These are phyloP conservation scores for Hyaloscypha finlandica DNA, from an alignment of 495 filamentous ascomycete genomes.

Conservation along the genomic window DNA sequence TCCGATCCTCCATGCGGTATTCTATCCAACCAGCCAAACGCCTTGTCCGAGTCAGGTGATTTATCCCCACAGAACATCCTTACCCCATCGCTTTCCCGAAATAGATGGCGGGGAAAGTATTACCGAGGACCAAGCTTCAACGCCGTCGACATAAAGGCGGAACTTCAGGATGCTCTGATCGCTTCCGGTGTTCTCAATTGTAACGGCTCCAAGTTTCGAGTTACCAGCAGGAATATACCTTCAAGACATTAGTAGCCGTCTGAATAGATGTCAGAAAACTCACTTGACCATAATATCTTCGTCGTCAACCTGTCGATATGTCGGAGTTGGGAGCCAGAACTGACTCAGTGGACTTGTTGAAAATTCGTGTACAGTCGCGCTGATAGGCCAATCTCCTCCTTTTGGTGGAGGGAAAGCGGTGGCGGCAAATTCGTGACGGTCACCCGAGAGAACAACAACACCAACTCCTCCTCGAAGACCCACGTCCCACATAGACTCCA, in stretches of 20 bases:
- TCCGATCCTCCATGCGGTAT: neutral
- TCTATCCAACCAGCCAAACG: neutral
- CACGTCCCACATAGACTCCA: conserved; percentile 89
- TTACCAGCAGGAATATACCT: conserved; percentile 85
- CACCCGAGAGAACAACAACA: conserved; percentile 83
- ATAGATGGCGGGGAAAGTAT: conserved; percentile 51
- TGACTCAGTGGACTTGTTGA: conserved; percentile 85
- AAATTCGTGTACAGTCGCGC: conserved; percentile 78
- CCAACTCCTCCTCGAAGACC: conserved; percentile 67
- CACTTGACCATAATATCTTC: conserved; percentile 81
- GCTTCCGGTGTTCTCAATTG: conserved; percentile 67
- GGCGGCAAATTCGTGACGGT: conserved; percentile 93
- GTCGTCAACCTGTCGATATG: conserved; percentile 74
- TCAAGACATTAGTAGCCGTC: conserved; percentile 6
- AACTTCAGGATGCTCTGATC: conserved; percentile 72
- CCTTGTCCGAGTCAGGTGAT: neutral
- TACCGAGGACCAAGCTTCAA: conserved; percentile 72
- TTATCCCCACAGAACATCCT: conserved; percentile 33
- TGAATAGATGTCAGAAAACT: conserved; percentile 32
- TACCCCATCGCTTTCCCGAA: conserved; percentile 45
- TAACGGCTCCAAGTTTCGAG: conserved; percentile 88
- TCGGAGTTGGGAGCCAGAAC: conserved; percentile 87
- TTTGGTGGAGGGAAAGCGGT: conserved; percentile 80
- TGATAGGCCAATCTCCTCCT: conserved; percentile 54
- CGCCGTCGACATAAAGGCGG: conserved; percentile 78